Conservation (phyloP, 352 stramenopile species). For the Phytopythium helicoides region DNA sequence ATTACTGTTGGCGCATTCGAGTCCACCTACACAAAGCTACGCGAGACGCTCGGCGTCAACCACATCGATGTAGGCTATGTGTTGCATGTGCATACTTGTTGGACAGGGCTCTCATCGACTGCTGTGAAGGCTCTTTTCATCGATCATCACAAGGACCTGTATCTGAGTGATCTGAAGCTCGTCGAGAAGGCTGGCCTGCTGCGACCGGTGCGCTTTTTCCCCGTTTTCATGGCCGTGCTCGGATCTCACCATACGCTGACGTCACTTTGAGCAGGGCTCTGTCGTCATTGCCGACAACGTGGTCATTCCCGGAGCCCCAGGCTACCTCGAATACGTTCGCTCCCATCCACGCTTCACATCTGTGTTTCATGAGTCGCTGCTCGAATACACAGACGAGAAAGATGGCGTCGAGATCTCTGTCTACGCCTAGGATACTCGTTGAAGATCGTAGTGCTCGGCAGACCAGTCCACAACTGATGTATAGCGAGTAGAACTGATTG, state of each 20-base stretch:
- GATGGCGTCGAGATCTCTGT: constrained; percentile 43
- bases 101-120: background rate
- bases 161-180: constrained; percentile 28
- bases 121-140: constrained; percentile 32
- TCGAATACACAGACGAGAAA: constrained; percentile 31
- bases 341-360: constrained; percentile 24
- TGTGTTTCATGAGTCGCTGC: constrained; percentile 30
- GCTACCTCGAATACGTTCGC: constrained; percentile 42
- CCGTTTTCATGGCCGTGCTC: too few species aligned
- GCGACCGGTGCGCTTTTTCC: constrained; percentile 22
- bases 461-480: too few species aligned
- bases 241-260: too few species aligned
- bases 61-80: constrained; percentile 22
- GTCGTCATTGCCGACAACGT: constrained; percentile 43
- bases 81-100: background rate
- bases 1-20: constrained; percentile 35
- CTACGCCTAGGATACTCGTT: constrained; percentile 4
- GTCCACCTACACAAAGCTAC: constrained; percentile 22
- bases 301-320: constrained; percentile 20
- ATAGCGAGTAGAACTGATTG: too few species aligned
- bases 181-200: constrained; percentile 30
- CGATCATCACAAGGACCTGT: constrained; percentile 31
- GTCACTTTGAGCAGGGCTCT: constrained; percentile 21
- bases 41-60: constrained; percentile 18
- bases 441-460: too few species aligned